A percentile compares a stretch with the other conserved stretches of the same genome.
These are phyloP conservation scores for Penicillium fimorum DNA, from an alignment of 495 filamentous ascomycete species.

Conservation along the genomic window DNA sequence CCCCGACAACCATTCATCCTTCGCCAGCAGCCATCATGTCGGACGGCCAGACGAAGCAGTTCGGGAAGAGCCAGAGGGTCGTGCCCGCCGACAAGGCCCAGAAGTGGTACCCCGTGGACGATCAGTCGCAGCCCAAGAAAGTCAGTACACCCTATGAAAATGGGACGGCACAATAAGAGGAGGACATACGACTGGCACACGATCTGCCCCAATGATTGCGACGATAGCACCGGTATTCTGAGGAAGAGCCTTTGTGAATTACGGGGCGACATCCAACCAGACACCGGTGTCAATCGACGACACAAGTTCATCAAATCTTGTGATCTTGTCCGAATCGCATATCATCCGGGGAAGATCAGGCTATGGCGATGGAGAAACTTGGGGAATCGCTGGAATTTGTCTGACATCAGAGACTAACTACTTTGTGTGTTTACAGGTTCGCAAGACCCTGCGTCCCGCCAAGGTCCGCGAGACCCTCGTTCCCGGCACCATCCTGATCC, in stretches of 20 bases:
- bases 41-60: slow-evolving; percentile 82
- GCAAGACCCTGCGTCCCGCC: slow-evolving; percentile 86
- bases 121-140: slow-evolving; percentile 87
- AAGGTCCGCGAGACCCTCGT: slow-evolving; percentile 81
- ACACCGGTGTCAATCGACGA: slow-evolving; percentile 10
- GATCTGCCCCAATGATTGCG: slow-evolving; percentile 33
- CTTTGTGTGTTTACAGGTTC: slow-evolving; percentile 61
- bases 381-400: slow-evolving; percentile 6
- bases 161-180: slow-evolving; percentile 15
- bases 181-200: slow-evolving; percentile 19
- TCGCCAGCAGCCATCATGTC: slow-evolving; percentile 60
- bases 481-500: slow-evolving; percentile 94
- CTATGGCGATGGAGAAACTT: slow-evolving; percentile 8
- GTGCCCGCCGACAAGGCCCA: slow-evolving; percentile 86
- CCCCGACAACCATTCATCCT: slow-evolving; percentile 51
- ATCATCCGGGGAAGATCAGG: slow-evolving; percentile 12
- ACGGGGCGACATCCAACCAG: slow-evolving; percentile 6
- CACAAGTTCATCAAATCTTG: slow-evolving; percentile 7
- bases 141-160: slow-evolving; percentile 55
- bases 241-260: slow-evolving; percentile 14
- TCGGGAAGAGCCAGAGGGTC: slow-evolving; percentile 93
- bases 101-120: slow-evolving; percentile 99
- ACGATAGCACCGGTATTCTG: slow-evolving; percentile 30
- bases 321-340: slow-evolving; percentile 10
- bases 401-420: slow-evolving; percentile 34